These are phyloP conservation scores for Podospora comata DNA, from an alignment of 495 filamentous ascomycete genomes.

Conservation along the genomic window DNA sequence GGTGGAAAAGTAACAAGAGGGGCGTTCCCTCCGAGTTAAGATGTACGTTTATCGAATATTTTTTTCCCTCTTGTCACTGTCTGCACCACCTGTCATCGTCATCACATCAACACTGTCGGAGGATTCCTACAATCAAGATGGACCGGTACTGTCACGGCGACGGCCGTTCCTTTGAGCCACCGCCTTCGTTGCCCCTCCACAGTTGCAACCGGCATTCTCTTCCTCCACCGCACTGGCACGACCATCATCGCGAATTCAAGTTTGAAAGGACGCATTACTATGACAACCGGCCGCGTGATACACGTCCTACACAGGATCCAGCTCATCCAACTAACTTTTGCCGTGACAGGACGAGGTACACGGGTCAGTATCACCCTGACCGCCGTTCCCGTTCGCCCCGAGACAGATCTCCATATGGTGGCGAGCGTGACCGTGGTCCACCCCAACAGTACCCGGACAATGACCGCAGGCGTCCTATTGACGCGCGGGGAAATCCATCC, in stretches of 20 bases:
- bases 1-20: neutral
- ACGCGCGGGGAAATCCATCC: constrained; percentile 47
- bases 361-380: constrained; percentile 45
- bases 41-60: neutral
- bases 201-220: neutral
- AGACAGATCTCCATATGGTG: constrained; percentile 55
- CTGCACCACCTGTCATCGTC: neutral
- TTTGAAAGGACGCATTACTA: neutral
- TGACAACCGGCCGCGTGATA: neutral
- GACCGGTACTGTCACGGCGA: neutral
- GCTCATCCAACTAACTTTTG: constrained; percentile 22
- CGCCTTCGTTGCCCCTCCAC: too few relatives aligned
- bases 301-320: neutral
- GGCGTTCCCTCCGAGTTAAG: constrained; percentile 10
- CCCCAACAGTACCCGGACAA: constrained; percentile 44
- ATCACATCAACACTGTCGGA: neutral
- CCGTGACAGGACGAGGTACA: constrained; percentile 44
- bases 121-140: neutral
- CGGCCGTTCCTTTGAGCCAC: too few relatives aligned
- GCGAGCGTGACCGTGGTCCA: constrained; percentile 38
- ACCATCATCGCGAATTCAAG: neutral
- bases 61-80: neutral
- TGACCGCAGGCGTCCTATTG: constrained; percentile 47
- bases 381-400: constrained; percentile 52
- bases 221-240: neutral